phyloP scores from a whole-genome alignment of 805 yeast genomes.

The Kluyveromyces nonfermentans region DNA sequence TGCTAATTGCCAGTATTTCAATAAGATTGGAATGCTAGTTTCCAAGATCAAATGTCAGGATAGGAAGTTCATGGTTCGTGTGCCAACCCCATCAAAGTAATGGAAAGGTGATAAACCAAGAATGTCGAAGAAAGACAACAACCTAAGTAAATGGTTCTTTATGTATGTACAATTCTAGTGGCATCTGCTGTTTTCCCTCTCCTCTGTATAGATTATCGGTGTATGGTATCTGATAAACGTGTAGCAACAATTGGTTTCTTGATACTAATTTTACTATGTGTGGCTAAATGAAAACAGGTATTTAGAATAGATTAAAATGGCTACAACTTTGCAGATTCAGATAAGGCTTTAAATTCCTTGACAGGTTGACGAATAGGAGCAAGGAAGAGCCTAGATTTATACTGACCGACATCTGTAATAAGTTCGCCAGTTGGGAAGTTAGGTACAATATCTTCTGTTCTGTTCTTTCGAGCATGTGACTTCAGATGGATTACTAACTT shows the following conservation, averaged over 20 bases:
- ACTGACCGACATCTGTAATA: conserved; percentile 39
- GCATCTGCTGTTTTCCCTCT: too few species aligned
- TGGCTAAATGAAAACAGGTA: too few species aligned
- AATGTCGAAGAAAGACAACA: conserved; percentile 34
- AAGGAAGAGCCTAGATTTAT: conserved; percentile 44
- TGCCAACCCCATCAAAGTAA: conserved; percentile 7
- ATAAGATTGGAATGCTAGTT: conserved; percentile 27
- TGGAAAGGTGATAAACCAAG: conserved; percentile 25
- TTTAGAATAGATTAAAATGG: neutral
- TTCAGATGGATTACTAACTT: conserved; percentile 54
- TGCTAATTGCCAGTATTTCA: conserved; percentile 32
- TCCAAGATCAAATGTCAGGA: conserved; percentile 30
- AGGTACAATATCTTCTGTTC: conserved; percentile 16
- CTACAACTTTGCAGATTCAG: neutral
- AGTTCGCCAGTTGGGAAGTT: conserved; percentile 42
- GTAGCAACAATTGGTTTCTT: too few species aligned
- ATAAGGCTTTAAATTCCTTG: conserved; percentile 20
- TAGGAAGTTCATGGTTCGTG: conserved; percentile 34
- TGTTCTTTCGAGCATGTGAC: conserved; percentile 32
- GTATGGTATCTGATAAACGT: too few species aligned
- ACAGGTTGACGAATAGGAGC: conserved; percentile 58
- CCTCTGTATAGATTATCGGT: too few species aligned
- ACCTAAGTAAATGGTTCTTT: neutral
- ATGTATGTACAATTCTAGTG: too few species aligned
- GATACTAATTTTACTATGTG: too few species aligned